A percentile compares a stretch with the other conserved stretches of the same genome.
Conservation (phyloP, 768 basidiomycete species). For the Termitomyces sp. region DNA sequence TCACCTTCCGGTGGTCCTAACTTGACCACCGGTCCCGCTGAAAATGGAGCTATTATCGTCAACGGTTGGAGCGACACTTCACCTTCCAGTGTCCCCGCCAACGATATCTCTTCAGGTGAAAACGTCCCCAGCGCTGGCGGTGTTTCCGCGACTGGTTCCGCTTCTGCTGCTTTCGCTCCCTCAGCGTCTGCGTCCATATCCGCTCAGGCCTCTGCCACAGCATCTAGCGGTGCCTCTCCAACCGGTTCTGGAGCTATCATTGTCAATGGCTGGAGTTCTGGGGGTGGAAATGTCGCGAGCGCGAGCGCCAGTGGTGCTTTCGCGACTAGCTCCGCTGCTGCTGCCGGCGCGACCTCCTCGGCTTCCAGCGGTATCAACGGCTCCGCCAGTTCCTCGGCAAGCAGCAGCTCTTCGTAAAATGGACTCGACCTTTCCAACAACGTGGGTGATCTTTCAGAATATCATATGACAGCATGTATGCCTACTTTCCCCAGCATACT, state of each 20-base stretch:
- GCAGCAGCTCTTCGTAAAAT: slow-evolving; percentile 7
- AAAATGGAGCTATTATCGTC: slow-evolving; percentile 38
- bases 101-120: neutral
- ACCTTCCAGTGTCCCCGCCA: neutral
- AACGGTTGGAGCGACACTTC: slow-evolving; percentile 33
- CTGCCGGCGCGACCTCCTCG: neutral
- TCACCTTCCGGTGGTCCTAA: slow-evolving; percentile 29
- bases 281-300: neutral
- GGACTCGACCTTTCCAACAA: slow-evolving; percentile 29
- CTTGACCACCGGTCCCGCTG: slow-evolving; percentile 32
- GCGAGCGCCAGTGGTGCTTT: slow-evolving; percentile 2
- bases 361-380: slow-evolving; percentile 3
- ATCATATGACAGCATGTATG: slow-evolving; percentile 1
- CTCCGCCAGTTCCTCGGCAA: slow-evolving; percentile 27
- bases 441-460: neutral
- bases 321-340: neutral
- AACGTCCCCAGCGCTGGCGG: slow-evolving; percentile 1
- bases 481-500: neutral
- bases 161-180: neutral
- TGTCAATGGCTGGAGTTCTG: slow-evolving; percentile 32
- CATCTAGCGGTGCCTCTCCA: neutral
- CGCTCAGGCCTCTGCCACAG: neutral
- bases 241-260: neutral
- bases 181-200: slow-evolving; percentile 5
- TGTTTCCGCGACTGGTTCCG: neutral